Evolutionary conservation across 2,329 filamentous ascomycete genomes (phyloP).

Genomic region (Tolypocladium inflatum): DNA sequence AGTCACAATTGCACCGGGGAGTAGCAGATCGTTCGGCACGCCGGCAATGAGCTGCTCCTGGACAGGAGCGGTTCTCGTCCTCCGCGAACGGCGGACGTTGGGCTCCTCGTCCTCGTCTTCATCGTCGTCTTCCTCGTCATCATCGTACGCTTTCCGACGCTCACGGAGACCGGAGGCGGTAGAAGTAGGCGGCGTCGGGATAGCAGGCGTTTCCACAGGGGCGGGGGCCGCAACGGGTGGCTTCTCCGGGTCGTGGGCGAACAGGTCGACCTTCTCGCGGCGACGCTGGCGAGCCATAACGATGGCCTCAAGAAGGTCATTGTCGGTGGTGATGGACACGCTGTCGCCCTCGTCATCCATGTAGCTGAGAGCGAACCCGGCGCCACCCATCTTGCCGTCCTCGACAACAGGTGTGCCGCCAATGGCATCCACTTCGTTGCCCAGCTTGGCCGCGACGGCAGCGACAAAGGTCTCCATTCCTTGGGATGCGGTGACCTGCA

Average conservation of each 20-base stretch:
- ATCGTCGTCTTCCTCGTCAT: constrained; percentile 42
- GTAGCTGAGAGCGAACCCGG: constrained; percentile 89
- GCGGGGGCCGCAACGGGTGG: constrained; percentile 63
- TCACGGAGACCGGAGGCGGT: constrained; percentile 38
- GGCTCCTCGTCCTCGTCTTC: constrained; percentile 44
- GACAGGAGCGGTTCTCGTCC: constrained; percentile 28
- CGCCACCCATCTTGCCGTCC: constrained; percentile 65
- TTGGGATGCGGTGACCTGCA: constrained; percentile 73
- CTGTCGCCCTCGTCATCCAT: constrained; percentile 95
- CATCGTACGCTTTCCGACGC: constrained; percentile 35
- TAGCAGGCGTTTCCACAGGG: constrained; percentile 30
- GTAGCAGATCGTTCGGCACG: constrained; percentile 85
- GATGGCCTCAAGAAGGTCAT: constrained; percentile 86
- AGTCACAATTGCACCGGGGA: constrained; percentile 92
- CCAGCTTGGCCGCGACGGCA: constrained; percentile 75
- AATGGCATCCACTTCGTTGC: constrained; percentile 70
- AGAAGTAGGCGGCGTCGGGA: constrained; percentile 38
- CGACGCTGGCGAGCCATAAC: constrained; percentile 66
- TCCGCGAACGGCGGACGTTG: constrained; percentile 34
- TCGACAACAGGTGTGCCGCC: constrained; percentile 72
- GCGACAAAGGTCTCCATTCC: constrained; percentile 73
- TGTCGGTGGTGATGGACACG: constrained; percentile 92
- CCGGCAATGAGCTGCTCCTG: constrained; percentile 78
- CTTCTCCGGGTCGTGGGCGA: constrained; percentile 87
- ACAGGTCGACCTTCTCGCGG: constrained; percentile 92